Evolutionary conservation across 1,139 yeast genomes (phyloP).

Genomic region (Debaryomyces psychrophilus): DNA sequence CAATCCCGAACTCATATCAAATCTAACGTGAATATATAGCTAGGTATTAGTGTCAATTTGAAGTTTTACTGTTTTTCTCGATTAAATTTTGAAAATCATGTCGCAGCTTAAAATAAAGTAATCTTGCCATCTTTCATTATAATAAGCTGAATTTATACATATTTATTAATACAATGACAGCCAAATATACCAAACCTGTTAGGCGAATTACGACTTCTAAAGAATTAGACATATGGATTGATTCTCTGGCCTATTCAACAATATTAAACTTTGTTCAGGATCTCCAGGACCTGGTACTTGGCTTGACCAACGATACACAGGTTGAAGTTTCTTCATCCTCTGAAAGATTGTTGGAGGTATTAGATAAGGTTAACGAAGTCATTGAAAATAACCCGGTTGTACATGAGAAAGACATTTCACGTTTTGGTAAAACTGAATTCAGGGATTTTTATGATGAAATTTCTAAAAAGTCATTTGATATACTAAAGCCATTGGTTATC

Average conservation of each 20-base stretch:
- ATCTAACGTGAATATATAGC: neutral
- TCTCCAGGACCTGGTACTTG: constrained; percentile 70
- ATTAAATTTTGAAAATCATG: neutral
- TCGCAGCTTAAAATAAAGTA: constrained; percentile 1
- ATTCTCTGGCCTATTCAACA: constrained; percentile 51
- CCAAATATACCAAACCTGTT: constrained; percentile 34
- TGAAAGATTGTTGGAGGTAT: constrained; percentile 35
- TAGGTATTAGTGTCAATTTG: neutral
- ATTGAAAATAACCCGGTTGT: constrained; percentile 67
- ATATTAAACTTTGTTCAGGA: constrained; percentile 58
- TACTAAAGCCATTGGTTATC: constrained; percentile 24
- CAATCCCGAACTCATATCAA: constrained; percentile 9
- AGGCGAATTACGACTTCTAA: constrained; percentile 59
- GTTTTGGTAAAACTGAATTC: constrained; percentile 93
- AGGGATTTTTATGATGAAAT: constrained; percentile 81
- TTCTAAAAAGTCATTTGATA: constrained; percentile 24
- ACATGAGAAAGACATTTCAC: constrained; percentile 63
- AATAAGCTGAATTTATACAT: neutral
- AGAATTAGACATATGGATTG: constrained; percentile 69
- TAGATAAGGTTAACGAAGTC: constrained; percentile 49
- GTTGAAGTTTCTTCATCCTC: constrained; percentile 37
- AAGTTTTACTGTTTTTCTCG: neutral
- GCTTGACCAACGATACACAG: constrained; percentile 55
- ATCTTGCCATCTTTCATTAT: constrained; percentile 6
- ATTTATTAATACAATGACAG: constrained; percentile 3